Evolutionary conservation across 805 yeast species (phyloP), one percentile per base, ranked within the genome.

Genomic region (Candida tibetensis): DNA sequence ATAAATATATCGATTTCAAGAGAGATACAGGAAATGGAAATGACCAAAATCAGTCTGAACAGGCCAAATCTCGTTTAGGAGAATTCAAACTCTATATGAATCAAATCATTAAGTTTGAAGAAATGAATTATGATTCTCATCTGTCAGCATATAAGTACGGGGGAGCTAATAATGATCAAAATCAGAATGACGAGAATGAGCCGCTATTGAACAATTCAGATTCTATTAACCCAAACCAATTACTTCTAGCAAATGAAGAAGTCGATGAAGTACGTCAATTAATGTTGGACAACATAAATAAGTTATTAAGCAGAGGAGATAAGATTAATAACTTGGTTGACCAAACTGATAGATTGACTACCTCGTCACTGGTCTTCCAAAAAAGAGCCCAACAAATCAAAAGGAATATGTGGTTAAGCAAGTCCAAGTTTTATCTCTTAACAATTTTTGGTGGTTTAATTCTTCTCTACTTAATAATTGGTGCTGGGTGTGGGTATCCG

Each of bases 261-360:
- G 71, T 83, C 15, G 77, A 76, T 38, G 81, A 81, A 52, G 85
- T 84, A 17, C 67, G 82, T 46, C 74, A 74, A 36, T 59, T 84
- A 44, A 82, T 84, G 89, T 73, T 79, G 42, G 85, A 81, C 43
- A 85, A 84, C 51, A 79, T 84, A 37, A 87, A 81, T 49, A 72
- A 78, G 53, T 72, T 88, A 17, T 64, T 87, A 48, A 79, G 78
- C 47, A 74, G 96, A 36, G 95, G 95, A 15, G 95, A 87, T 51
- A 74, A 85, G 36, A 77, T 87, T 41, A 76, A 78, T 47, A 60
- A 75, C 28, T 68, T 87, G 45, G 91, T 87, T 21, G 85, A 82
- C 57, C 87, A 87, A 57, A 88, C 96, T 1, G 82, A 84, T 44
- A 71, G 79, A 37, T 71, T 87, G 58, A 85, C 81, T 47, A 71